A percentile compares a stretch with the other conserved stretches of the same genome.
phyloP scores from a whole-genome alignment of 2,329 filamentous ascomycete species.

The Simplicillium aogashimaense region DNA sequence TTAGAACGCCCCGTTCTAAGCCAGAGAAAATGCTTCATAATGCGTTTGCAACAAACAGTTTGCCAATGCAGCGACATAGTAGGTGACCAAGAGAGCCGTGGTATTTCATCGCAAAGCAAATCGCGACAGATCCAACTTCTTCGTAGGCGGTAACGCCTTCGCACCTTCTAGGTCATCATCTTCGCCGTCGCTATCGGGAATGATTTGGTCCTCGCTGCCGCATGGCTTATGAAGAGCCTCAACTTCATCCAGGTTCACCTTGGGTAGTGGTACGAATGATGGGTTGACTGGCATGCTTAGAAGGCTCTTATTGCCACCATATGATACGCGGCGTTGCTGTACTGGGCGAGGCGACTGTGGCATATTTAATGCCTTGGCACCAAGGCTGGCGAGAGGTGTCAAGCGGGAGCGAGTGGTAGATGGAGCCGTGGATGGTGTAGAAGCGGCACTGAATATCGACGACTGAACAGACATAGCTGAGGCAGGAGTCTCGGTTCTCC shows the following conservation, averaged over 20 bases:
- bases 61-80: background rate
- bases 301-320: slow-evolving; percentile 13
- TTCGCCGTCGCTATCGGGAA: slow-evolving; percentile 41
- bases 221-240: slow-evolving; percentile 35
- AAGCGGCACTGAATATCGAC: slow-evolving; percentile 23
- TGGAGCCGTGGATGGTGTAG: slow-evolving; percentile 29
- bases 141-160: slow-evolving; percentile 11
- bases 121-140: slow-evolving; percentile 35
- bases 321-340: background rate
- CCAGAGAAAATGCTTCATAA: background rate
- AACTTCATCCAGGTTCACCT: slow-evolving; percentile 42
- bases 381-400: slow-evolving; percentile 45
- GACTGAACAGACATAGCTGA: slow-evolving; percentile 23
- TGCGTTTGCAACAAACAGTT: background rate
- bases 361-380: slow-evolving; percentile 28
- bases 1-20: too few relatives aligned
- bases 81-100: too few relatives aligned
- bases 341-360: background rate
- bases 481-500: slow-evolving; percentile 19
- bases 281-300: slow-evolving; percentile 37
- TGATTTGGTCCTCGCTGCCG: slow-evolving; percentile 49
- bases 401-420: slow-evolving; percentile 32
- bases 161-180: slow-evolving; percentile 26
- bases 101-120: slow-evolving; percentile 24
- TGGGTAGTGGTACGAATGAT: slow-evolving; percentile 44